Base-by-base conservation (phyloP, 2,329 filamentous ascomycete genomes). In the Xylariaceae sp. region DNA sequence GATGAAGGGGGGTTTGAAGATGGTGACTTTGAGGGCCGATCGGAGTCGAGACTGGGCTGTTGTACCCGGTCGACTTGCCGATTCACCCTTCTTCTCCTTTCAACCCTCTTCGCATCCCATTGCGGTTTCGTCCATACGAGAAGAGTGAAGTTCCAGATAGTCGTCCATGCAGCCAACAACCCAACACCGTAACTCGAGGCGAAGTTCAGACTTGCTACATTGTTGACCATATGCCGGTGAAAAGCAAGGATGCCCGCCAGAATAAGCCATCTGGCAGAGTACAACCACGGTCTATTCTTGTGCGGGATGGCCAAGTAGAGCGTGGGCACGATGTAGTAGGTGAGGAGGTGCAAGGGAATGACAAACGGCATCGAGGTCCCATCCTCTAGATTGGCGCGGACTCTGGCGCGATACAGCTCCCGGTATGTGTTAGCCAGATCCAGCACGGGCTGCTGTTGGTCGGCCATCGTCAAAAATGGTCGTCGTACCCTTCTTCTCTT, bases 281-380 rank as follows among this genome's bases (percentile, higher is more conserved):
- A 82, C 9, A 85, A 65, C 78, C 79, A 81, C 4, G 77, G 77
- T 7, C 77, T 74, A 1, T 73, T 71, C 37, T 70, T 74, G 65
- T 87, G 83, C 1, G 83, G 82, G 60, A 87, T 75, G 53, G 78
- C 72, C 11, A 87, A 76, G 70, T 84, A 88, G 2, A 83, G 62
- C 0, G 78, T 70, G 0, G 82, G 80, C 2, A 87, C 57, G 48
- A 83, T 52, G 50, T 80, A 73, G 34, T 76, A 67, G 2, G 77
- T 78, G 18, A 82, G 60, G 5, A 85, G 59, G 57, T 76, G 73
- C 59, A 81, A 79, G 0, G 83, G 83, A 6, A 86, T 45, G 15
- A 86, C 66, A 15, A 86, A 73, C 1, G 81, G 82, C 48, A 72
- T 73, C 37, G 75, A 68, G 5, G 64, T 69, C 50, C 79, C 79